Base-by-base conservation (phyloP, 306 rosid species). In the Hippophae rhamnoides region DNA sequence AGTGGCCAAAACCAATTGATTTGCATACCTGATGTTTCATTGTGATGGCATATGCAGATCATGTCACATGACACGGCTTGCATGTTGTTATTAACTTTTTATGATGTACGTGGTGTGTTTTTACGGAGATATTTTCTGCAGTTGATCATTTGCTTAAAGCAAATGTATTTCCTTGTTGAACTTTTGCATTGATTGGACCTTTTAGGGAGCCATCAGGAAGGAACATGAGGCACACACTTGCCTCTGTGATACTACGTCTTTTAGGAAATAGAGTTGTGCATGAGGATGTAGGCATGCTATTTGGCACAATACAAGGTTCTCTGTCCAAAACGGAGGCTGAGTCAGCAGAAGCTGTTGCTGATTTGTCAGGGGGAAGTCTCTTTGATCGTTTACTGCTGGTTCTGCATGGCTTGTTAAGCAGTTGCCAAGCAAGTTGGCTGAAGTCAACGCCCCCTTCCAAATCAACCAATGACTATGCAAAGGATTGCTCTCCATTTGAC, bases 251-350 rank as follows among this genome's bases (percentile, higher is more conserved):
- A 72, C 77, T 92, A 58, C 95, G 90, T 66, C 90, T 92, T 54
- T 86, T 92, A 53, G 95, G 96, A 18, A 85, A 79, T 71, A 84
- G 90, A 68, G 75, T 87, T 75, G 99, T 88, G 72, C 79, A 92
- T 18, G 88, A 80, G 73, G 90, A 84, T 74, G 92, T 75, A 7
- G 74, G 69, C 60, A 50, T 80, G 47, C 59, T 65, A 7, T 61
- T 58, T n/a, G 65, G 62, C 70, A 52, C 79, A 40, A 5, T 14
- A 41, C 84, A 75, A 57, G 45, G 53, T 72, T 72, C 68, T 65
- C 62, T 62, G 41, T 69, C 75, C 69, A 83, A 64, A 78, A 81
- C 65, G 76, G 96, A 83, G 74, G 66, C 69, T 49, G 95, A 83
- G 58, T 72, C 85, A 55, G 71, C 81, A 43, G 92, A 87, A 52